Conservation (phyloP, 441 rosid species). For the Melastoma candidum region DNA sequence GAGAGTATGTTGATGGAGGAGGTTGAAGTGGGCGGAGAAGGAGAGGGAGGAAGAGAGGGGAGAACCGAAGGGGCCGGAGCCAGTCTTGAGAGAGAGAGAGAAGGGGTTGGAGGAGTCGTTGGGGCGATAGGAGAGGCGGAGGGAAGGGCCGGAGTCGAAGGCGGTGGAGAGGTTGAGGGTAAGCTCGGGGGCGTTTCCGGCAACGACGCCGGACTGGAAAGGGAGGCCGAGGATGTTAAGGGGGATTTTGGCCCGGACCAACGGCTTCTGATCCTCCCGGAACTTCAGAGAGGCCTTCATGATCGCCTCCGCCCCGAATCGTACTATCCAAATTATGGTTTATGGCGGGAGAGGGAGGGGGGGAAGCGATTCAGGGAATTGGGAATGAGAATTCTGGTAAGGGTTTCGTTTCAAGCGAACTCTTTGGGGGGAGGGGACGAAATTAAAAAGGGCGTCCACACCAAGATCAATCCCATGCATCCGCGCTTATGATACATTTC, state of each 20-base stretch:
- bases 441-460: too few relatives aligned
- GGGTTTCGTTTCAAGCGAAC: too few relatives aligned
- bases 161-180: constrained; percentile 63
- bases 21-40: constrained; percentile 83
- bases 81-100: constrained; percentile 68
- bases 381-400: too few relatives aligned
- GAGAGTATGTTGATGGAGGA: constrained; percentile 23
- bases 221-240: constrained; percentile 62
- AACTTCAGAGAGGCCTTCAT: constrained; percentile 92
- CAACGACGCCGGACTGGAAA: constrained; percentile 72
- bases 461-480: too few relatives aligned
- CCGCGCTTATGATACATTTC: too few relatives aligned
- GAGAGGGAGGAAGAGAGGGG: constrained; percentile 55
- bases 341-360: too few relatives aligned
- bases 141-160: constrained; percentile 71
- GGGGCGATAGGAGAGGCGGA: constrained; percentile 81
- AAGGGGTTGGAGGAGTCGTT: constrained; percentile 73
- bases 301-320: too few relatives aligned
- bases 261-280: constrained; percentile 77
- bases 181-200: constrained; percentile 83
- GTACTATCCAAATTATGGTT: too few relatives aligned
- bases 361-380: too few relatives aligned
- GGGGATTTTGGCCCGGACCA: constrained; percentile 71
- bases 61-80: constrained; percentile 71
- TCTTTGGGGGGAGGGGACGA: too few relatives aligned